Evolutionary conservation across 805 yeast genomes (phyloP), one percentile per base, ranked within the genome.

Genomic region (Schwanniomyces sp.): DNA sequence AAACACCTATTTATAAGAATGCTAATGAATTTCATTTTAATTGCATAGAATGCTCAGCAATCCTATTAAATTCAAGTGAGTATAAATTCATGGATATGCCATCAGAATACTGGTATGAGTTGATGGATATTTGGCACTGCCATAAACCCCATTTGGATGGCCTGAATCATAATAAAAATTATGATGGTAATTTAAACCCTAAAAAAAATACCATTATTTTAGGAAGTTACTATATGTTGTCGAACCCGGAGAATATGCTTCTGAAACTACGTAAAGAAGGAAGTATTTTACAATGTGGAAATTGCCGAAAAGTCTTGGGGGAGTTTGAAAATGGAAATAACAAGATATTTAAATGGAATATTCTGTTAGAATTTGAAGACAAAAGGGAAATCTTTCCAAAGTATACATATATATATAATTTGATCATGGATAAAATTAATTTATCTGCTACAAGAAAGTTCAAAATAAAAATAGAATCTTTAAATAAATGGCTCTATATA

Each of bases 41-140:
- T 11, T 81, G 76, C 50, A 17, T 21, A 0, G 2, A 49, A 0
- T 79, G 84, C 50, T 49, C 51, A 1, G 1, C n/a, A 0, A 32
- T 18, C 0, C 17, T 76, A 1, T 47, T 75, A 1, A 59, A 65
- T 43, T 70, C 79, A 0, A n/a, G 37, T 0, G 42, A 61, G 0
- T 59, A 73, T 14, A 64, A 59, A 11, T 66, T 82, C 40, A 58
- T 67, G 45, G 88, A 88, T 34, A 80, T 92, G 84, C 99, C 99
- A 0, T 86, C 96, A 1, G 97, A 91, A 59, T 72, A 81, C 42
- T 92, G 99, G 99, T 82, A 86, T 11, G 99, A 92, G 62, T 70
- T 94, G 78, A 86, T 92, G 96, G 98, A 92, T 48, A 87, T 86
- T 54, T 92, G 99, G 99, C 97, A 92, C 63, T 92, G 99, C 61